These are phyloP conservation scores for Geoglossum cookeanum DNA, from an alignment of 2,329 filamentous ascomycete species.

Conservation along the genomic window DNA sequence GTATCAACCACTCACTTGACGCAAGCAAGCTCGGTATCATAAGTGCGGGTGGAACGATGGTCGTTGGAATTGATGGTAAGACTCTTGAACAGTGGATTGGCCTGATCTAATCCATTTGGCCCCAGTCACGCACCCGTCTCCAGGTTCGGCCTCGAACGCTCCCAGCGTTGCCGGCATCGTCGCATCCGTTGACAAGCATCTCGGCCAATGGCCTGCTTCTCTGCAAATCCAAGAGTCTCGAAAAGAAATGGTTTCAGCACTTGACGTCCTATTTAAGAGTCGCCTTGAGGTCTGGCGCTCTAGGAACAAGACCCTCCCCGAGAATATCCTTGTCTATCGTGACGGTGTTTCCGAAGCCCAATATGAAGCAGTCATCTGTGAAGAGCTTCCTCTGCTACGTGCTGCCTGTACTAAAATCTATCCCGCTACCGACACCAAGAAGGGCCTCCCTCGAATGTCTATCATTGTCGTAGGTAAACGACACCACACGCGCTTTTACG, in stretches of 20 bases:
- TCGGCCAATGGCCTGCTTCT: slow-evolving; percentile 61
- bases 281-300: slow-evolving; percentile 47
- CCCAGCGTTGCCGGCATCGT: slow-evolving; percentile 71
- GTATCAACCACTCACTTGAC: slow-evolving; percentile 47
- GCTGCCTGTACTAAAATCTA: slow-evolving; percentile 44
- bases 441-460: slow-evolving; percentile 39
- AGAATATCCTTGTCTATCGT: slow-evolving; percentile 67
- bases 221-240: slow-evolving; percentile 45
- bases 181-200: slow-evolving; percentile 46
- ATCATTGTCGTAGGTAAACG: slow-evolving; percentile 74
- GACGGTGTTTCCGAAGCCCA: slow-evolving; percentile 83
- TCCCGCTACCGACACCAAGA: slow-evolving; percentile 26
- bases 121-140: slow-evolving; percentile 66
- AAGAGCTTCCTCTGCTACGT: slow-evolving; percentile 49
- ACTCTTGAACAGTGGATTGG: not conserved
- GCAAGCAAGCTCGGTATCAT: slow-evolving; percentile 37
- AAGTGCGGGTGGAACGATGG: slow-evolving; percentile 53
- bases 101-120: not conserved
- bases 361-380: slow-evolving; percentile 45
- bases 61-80: slow-evolving; percentile 53
- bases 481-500: slow-evolving; percentile 77
- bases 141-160: slow-evolving; percentile 34
- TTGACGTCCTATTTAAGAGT: slow-evolving; percentile 42
- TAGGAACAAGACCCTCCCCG: slow-evolving; percentile 38
- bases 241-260: slow-evolving; percentile 50